A percentile compares a stretch with the other conserved stretches of the same genome.
Evolutionary conservation across 768 basidiomycete species (phyloP).

Genomic region (Termitomyces sp.): DNA sequence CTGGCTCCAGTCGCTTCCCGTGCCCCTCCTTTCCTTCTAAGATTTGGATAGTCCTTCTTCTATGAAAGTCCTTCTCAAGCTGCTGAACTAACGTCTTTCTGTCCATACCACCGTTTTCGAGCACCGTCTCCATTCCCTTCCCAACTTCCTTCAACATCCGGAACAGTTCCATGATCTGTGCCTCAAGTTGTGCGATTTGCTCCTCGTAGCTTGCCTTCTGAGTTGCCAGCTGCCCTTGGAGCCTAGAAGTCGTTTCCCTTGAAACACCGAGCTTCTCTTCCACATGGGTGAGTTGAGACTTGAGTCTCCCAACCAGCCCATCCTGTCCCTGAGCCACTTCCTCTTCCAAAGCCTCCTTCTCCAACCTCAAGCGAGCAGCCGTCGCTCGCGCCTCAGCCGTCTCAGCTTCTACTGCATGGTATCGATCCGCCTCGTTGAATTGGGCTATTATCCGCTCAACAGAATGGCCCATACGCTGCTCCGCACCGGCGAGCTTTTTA

Average conservation of each 20-base stretch:
- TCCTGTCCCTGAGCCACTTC: constrained; percentile 78
- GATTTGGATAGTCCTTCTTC: constrained; percentile 78
- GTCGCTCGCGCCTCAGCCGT: constrained; percentile 61
- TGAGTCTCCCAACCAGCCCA: constrained; percentile 80
- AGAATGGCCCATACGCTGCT: constrained; percentile 81
- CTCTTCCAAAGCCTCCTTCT: constrained; percentile 79
- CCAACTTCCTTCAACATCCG: constrained; percentile 87
- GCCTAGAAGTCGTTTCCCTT: constrained; percentile 67
- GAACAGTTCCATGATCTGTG: constrained; percentile 91
- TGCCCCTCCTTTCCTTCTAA: constrained; percentile 65
- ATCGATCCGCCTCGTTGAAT: constrained; percentile 85
- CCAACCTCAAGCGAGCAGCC: constrained; percentile 61
- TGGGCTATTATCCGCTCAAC: constrained; percentile 85
- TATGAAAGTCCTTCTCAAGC: constrained; percentile 77
- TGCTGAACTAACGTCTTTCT: constrained; percentile 75
- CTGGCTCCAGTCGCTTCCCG: constrained; percentile 24
- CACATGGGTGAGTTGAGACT: constrained; percentile 57
- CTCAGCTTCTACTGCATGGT: constrained; percentile 76
- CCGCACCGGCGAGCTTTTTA: constrained; percentile 80
- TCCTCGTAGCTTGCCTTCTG: constrained; percentile 82
- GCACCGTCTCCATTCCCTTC: constrained; percentile 67
- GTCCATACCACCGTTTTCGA: constrained; percentile 69
- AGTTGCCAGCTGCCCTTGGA: constrained; percentile 72
- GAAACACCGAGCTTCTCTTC: constrained; percentile 79
- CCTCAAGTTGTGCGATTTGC: constrained; percentile 81